phyloP scores from a whole-genome alignment of 441 rosid species.

The Aquilaria agallochum region DNA sequence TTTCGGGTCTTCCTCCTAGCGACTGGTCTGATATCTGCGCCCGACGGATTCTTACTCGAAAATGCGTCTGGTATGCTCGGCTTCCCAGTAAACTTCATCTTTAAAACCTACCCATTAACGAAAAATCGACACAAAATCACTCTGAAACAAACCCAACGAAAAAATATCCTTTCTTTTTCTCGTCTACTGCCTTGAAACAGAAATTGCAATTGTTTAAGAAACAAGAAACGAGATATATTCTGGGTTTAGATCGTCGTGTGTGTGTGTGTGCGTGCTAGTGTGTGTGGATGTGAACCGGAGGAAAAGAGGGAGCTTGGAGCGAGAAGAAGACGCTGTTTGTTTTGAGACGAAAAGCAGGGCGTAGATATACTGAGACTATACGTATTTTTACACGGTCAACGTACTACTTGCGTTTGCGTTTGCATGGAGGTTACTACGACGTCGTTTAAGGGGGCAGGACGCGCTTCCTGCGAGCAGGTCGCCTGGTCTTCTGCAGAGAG shows the following conservation, averaged over 20 bases:
- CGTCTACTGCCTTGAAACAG: too few relatives aligned
- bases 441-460: conserved; percentile 5
- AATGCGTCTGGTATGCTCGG: conserved; percentile 35
- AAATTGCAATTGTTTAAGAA: too few relatives aligned
- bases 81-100: conserved; percentile 55
- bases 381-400: too few relatives aligned
- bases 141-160: too few relatives aligned
- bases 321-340: too few relatives aligned
- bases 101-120: conserved; percentile 10
- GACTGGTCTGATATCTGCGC: conserved; percentile 35
- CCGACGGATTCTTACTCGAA: conserved; percentile 20
- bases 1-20: conserved; percentile 40
- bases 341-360: background rate
- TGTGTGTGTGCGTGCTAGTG: background rate
- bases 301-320: conserved; percentile 8
- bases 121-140: background rate
- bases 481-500: conserved; percentile 7
- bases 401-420: too few relatives aligned
- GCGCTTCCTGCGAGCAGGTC: conserved; percentile 7
- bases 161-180: too few relatives aligned
- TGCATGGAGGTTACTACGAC: background rate
- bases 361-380: background rate
- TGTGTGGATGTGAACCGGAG: conserved; percentile 12
- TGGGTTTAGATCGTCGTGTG: background rate
- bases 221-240: background rate